phyloP scores from a whole-genome alignment of 768 basidiomycete species.

The Xerocomus potaroensis region DNA sequence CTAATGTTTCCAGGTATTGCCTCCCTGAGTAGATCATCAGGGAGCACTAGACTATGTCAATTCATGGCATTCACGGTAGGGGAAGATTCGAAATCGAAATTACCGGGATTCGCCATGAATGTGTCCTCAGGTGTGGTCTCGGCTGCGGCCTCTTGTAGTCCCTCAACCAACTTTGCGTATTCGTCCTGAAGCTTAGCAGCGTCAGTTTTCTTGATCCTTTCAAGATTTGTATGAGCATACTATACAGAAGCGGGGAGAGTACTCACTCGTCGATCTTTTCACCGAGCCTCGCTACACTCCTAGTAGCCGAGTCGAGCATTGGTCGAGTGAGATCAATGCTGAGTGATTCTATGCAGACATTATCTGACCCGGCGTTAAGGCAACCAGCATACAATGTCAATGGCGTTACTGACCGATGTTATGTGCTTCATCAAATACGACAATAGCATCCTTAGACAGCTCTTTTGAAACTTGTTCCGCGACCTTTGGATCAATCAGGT shows the following conservation, averaged over 20 bases:
- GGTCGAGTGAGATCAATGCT: slow-evolving; percentile 96
- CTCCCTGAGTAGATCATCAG: slow-evolving; percentile 91
- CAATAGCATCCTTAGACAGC: slow-evolving; percentile 95
- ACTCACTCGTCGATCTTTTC: slow-evolving; percentile 94
- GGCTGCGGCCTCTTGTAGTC: slow-evolving; percentile 74
- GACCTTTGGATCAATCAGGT: slow-evolving; percentile 96
- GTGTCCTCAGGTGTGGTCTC: slow-evolving; percentile 63
- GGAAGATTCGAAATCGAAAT: slow-evolving; percentile 9
- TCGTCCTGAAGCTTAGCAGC: slow-evolving; percentile 94
- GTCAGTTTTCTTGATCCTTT: slow-evolving; percentile 90
- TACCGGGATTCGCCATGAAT: slow-evolving; percentile 88
- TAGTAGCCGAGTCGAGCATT: slow-evolving; percentile 91
- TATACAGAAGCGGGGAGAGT: not conserved
- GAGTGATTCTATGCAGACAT: slow-evolving; percentile 97
- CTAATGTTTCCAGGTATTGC: slow-evolving; percentile 97
- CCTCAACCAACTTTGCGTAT: slow-evolving; percentile 92
- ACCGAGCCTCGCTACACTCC: slow-evolving; percentile 80
- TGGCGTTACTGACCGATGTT: slow-evolving; percentile 73
- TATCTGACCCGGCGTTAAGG: slow-evolving; percentile 49
- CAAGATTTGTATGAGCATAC: slow-evolving; percentile 6
- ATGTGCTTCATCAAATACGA: slow-evolving; percentile 99
- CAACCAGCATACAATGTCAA: not conserved
- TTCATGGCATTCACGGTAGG: not conserved
- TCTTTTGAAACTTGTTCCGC: slow-evolving; percentile 99
- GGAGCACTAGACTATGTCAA: slow-evolving; percentile 57